Conservation (phyloP, 2,329 filamentous ascomycete genomes). For the Penicillium vulpinum region DNA sequence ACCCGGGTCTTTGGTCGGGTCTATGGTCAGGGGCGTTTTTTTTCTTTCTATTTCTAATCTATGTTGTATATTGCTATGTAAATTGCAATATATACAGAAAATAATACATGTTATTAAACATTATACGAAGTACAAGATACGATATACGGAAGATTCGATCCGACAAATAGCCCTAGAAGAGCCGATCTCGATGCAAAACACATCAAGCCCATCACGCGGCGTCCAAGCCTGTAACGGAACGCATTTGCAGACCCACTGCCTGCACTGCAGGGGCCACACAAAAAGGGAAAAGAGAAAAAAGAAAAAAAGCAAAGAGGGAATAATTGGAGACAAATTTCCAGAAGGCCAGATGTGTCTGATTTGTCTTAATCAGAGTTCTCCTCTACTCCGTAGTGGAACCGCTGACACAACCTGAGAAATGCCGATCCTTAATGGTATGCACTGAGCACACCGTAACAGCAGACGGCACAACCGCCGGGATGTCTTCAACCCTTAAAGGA, state of each 20-base stretch:
- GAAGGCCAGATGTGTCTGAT: constrained; percentile 16
- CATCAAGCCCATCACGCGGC: constrained; percentile 15
- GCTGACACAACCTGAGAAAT: constrained; percentile 19
- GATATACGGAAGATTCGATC: too few relatives aligned
- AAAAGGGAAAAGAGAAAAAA: constrained; percentile 2
- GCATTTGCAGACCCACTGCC: constrained; percentile 23
- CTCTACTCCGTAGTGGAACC: constrained; percentile 14
- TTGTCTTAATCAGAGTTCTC: constrained; percentile 9
- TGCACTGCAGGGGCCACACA: constrained; percentile 21
- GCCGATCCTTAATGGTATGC: constrained; percentile 23
- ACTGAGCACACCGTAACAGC: constrained; percentile 17
- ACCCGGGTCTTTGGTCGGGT: constrained; percentile 10
- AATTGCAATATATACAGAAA: not conserved
- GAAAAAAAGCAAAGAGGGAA: constrained; percentile 1
- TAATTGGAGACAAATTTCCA: constrained; percentile 23
- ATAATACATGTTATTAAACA: too few relatives aligned
- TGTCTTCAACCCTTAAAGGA: not conserved
- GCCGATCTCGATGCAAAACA: constrained; percentile 15
- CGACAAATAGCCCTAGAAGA: too few relatives aligned
- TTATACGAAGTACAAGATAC: too few relatives aligned
- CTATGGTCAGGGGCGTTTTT: constrained; percentile 1
- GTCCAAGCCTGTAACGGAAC: constrained; percentile 18
- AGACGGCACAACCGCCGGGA: not conserved
- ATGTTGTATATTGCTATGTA: too few relatives aligned
- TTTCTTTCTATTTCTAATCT: not conserved